Conservation (phyloP, 495 filamentous ascomycete genomes). For the Pseudoneurospora amorphoporcata region DNA sequence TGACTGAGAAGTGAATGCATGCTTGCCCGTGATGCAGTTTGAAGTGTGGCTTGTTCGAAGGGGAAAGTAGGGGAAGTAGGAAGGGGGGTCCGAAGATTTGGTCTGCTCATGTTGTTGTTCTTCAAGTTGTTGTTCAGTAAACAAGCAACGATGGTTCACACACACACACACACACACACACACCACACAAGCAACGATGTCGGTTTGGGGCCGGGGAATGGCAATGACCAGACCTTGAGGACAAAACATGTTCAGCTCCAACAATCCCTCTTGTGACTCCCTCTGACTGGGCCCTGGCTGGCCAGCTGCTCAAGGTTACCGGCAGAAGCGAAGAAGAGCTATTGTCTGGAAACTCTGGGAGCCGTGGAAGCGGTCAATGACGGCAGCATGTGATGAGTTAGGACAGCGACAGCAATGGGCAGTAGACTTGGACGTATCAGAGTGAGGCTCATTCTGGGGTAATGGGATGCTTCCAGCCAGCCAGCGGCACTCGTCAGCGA, state of each 20-base stretch:
- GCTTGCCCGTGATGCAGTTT: background rate
- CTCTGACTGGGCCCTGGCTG: background rate
- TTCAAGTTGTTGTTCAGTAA: background rate
- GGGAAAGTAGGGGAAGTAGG: background rate
- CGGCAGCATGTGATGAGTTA: background rate
- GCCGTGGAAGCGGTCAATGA: background rate
- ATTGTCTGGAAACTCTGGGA: background rate
- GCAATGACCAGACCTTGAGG: background rate
- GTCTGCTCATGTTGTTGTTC: background rate
- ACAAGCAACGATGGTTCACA: background rate
- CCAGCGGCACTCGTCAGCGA: background rate
- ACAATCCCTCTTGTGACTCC: background rate
- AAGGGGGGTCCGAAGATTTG: background rate
- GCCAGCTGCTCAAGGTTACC: background rate
- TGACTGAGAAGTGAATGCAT: background rate
- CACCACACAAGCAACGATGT: background rate
- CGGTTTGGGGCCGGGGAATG: background rate
- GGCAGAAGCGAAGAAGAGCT: background rate
- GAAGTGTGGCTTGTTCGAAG: background rate
- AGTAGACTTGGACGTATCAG: background rate
- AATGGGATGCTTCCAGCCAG: background rate
- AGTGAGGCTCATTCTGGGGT: background rate
- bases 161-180: background rate
- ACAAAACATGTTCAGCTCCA: background rate
- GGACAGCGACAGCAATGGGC: background rate